Evolutionary conservation across 352 stramenopile genomes (phyloP), one percentile per base, ranked within the genome.

Genomic region (Thraustochytrium striatum): DNA sequence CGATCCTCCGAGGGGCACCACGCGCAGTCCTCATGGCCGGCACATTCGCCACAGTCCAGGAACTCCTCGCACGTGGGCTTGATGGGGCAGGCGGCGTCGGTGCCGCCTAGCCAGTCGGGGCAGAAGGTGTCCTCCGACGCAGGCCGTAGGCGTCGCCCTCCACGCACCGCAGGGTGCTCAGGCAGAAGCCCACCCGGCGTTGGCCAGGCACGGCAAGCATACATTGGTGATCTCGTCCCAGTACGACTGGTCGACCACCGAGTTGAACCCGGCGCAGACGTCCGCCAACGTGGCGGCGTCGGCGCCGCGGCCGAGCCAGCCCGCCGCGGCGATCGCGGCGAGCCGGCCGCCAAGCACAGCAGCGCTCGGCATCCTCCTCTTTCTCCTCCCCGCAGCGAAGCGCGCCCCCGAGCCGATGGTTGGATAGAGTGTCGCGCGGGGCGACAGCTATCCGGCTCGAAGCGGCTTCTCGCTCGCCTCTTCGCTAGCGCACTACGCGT

Each of bases 101-200:
- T 21, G 8, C n/a, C 28, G 0, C 50, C 50, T 1, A 83, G 35
- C 78, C 78, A 90, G 57, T 87, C 81, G 30, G 89, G 90, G 75
- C 92, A 97, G 11, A 86, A 82, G 16, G 85, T 85, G 0, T 85
- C 61, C 28, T 85, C 61, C 53, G 84, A 80, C 35, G 57, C 53
- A 13, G 88, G 5, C 87, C 90, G 19, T 85, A 79, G n/a, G 85
- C 81, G 41, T 85, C 85, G n/a, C 92, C 91, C 2, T 82, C 79
- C 30, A 90, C 79, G 81, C 92, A 97, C 70, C 84, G 88, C 81
- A 97, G 87, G n/a, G 91, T 96, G 61, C 90, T 95, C 58, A 91
- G 84, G 79, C 92, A 97, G 72, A 91, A 97, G 1, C 92, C 92
- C 92, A 97, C 13, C 85, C 84, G 11, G 83, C 72, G 53, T 87